Base-by-base conservation (phyloP, 441 rosid genomes). In the Dalechampia spathulata region DNA sequence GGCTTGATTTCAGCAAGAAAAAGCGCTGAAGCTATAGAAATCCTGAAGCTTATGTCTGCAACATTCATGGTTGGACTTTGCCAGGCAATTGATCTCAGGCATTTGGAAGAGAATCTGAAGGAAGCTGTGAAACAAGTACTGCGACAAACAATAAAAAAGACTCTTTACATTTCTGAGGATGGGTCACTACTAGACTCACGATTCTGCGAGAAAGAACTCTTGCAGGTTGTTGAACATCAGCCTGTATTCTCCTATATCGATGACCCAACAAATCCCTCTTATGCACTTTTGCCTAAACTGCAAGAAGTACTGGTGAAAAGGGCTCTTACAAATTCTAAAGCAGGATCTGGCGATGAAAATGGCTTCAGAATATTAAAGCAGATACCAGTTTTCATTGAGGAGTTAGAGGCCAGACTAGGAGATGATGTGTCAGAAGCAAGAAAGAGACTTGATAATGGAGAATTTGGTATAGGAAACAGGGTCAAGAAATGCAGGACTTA, bases 1-100 rank as follows among this genome's bases (percentile, higher is more conserved):
- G 88, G 88, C 21, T 52, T 82, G n/a, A 86, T 86, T 67, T 86
- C 95, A 0, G 69, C 91, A 1, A 80, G 91, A 17, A 83, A 86
- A 66, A 86, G 88, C 0, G 72, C 77, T 0, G 95, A 86, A 61
- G 82, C 91, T 1, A 69, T 82, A 4, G 89, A 82, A 13, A 77
- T 82, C 39, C 58, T 82, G 73, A 82, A 79, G 76, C 76, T 82
- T 19, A 79, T 79, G 85, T 79, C 79, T 13, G 60, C 85, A 0
- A 79, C 85, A 5, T 75, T 25, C 72, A 52, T 82, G 65, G 81
- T 82, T 23, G 85, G 74, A 14, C 77, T 82, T 1, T 82, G 88
- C 46, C 88, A 79, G 50, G 83, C 85, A 0, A 49, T 82, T 45
- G 83, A 82, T 60, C 46, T 79, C 53, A 77, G 88, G 78, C 80